Percentiles rank a stretch among this genome's conserved stretches.
phyloP scores from a whole-genome alignment of 192 early-diverging fungal genomes.

The Coemansia brasiliensis region DNA sequence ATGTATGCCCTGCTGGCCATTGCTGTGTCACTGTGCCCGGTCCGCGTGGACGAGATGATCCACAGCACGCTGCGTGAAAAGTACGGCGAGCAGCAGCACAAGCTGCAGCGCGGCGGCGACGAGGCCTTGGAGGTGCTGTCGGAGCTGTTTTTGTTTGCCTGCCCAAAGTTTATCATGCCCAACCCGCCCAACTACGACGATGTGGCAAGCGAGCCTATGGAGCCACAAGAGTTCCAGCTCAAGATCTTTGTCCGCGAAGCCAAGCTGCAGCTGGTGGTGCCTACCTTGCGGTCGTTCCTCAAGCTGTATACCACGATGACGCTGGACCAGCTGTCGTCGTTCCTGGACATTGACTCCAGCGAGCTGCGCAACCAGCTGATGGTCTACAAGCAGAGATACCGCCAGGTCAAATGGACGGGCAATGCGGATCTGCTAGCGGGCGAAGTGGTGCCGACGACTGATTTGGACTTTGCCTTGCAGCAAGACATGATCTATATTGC shows the following conservation, averaged over 20 bases:
- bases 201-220: constrained; percentile 23
- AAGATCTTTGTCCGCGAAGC: constrained; percentile 87
- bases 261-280: constrained; percentile 77
- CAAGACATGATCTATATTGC: constrained; percentile 94
- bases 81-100: constrained; percentile 86
- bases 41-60: constrained; percentile 89
- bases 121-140: constrained; percentile 80
- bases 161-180: constrained; percentile 95
- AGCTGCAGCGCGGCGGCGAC: constrained; percentile 84
- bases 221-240: constrained; percentile 77
- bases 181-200: constrained; percentile 83
- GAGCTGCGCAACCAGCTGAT: constrained; percentile 85
- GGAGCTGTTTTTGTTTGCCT: constrained; percentile 87
- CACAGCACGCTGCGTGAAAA: constrained; percentile 87
- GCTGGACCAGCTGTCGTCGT: constrained; percentile 82
- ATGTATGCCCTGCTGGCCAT: constrained; percentile 93
- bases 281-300: constrained; percentile 89
- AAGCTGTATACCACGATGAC: constrained; percentile 95
- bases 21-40: constrained; percentile 89
- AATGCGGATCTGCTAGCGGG: constrained; percentile 82
- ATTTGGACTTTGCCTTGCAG: constrained; percentile 92
- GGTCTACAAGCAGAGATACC: constrained; percentile 92
- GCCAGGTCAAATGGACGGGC: constrained; percentile 80
- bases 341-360: constrained; percentile 81
- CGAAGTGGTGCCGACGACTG: constrained; percentile 76